Percentiles rank a stretch among this genome's conserved stretches.
These are phyloP conservation scores for Cyphellophora attinorum DNA, from an alignment of 2,329 filamentous ascomycete genomes.

Conservation along the genomic window DNA sequence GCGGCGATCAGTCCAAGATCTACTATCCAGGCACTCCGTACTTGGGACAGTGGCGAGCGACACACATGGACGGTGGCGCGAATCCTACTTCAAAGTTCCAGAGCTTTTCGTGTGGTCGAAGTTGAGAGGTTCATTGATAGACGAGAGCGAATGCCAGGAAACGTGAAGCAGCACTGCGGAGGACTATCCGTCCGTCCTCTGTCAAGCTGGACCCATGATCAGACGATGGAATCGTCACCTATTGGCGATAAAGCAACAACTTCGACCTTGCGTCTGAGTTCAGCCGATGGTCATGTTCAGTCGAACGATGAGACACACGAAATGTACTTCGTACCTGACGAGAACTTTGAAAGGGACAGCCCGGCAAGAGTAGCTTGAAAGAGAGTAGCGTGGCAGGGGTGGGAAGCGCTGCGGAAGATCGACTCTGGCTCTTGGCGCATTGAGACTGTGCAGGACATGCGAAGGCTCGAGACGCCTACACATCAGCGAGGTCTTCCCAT, in stretches of 20 bases:
- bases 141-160: not conserved
- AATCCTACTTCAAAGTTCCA: not conserved
- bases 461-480: not conserved
- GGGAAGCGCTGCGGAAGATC: too few relatives aligned
- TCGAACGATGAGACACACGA: not conserved
- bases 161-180: not conserved
- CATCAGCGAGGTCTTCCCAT: not conserved
- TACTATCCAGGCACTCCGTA: not conserved
- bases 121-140: too few relatives aligned
- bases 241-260: too few relatives aligned
- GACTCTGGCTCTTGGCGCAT: not conserved
- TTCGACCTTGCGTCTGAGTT: too few relatives aligned
- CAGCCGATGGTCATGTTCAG: too few relatives aligned
- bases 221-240: too few relatives aligned
- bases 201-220: too few relatives aligned
- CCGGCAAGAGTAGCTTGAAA: too few relatives aligned
- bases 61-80: not conserved
- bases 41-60: not conserved
- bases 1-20: not conserved
- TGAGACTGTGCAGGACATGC: not conserved
- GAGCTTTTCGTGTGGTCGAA: slow-evolving; percentile 1
- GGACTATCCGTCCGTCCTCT: too few relatives aligned
- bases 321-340: not conserved
- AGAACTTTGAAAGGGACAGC: not conserved
- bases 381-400: too few relatives aligned